Conservation (phyloP, 2,329 filamentous ascomycete species). For the Cytospora schulzeri region DNA sequence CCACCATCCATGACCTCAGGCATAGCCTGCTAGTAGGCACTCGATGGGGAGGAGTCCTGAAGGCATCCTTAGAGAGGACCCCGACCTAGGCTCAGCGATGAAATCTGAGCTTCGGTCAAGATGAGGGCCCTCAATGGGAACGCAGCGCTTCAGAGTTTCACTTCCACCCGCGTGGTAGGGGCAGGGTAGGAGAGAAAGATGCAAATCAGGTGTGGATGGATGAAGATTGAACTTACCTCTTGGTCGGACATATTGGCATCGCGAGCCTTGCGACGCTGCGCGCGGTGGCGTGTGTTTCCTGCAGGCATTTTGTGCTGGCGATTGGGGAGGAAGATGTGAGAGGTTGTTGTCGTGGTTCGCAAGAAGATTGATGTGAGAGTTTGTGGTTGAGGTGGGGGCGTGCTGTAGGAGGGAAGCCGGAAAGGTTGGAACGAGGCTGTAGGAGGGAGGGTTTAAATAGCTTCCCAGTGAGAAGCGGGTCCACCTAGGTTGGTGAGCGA, state of each 20-base stretch:
- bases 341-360: too few species aligned
- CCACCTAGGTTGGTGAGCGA: neutral
- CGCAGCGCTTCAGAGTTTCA: slow-evolving; percentile 6
- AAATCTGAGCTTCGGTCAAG: slow-evolving; percentile 6
- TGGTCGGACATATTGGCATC: neutral
- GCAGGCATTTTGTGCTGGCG: neutral
- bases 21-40: neutral
- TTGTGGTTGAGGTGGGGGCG: neutral
- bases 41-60: slow-evolving; percentile 5
- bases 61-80: neutral
- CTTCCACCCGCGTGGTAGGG: slow-evolving; percentile 10
- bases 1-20: neutral
- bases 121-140: neutral
- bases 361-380: neutral
- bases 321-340: neutral
- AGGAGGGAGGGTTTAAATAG: neutral
- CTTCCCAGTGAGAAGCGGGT: neutral
- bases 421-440: neutral
- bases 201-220: slow-evolving; percentile 6
- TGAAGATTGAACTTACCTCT: slow-evolving; percentile 3
- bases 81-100: slow-evolving; percentile 5
- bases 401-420: neutral
- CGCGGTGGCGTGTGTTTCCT: neutral
- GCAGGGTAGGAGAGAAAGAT: slow-evolving; percentile 14
- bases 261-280: neutral